These are phyloP conservation scores for Extremus antarcticus DNA, from an alignment of 495 filamentous ascomycete species.

Conservation along the genomic window DNA sequence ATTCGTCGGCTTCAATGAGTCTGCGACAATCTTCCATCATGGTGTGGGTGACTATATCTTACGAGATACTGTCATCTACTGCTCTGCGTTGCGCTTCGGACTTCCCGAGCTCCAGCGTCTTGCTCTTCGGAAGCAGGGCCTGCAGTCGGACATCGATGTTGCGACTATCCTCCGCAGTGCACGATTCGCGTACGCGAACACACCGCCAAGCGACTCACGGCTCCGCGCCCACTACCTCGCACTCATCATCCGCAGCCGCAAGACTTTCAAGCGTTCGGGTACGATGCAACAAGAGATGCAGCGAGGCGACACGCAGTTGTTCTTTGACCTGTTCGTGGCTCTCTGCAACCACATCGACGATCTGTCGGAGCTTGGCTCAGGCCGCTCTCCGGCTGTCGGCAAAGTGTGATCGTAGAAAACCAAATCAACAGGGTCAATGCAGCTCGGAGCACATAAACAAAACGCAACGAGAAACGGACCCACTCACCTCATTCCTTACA, in stretches of 20 bases:
- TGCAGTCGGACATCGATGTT: constrained; percentile 75
- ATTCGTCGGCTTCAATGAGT: constrained; percentile 14
- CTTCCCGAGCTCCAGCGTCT: constrained; percentile 75
- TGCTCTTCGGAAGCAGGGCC: constrained; percentile 78
- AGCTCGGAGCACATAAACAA: constrained; percentile 18
- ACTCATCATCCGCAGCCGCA: constrained; percentile 84
- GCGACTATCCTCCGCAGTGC: constrained; percentile 80
- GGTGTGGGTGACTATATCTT: constrained; percentile 57
- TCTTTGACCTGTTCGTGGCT: constrained; percentile 94
- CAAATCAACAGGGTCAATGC: constrained; percentile 10
- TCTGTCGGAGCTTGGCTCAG: constrained; percentile 50
- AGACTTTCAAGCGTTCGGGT: constrained; percentile 90
- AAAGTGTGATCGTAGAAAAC: constrained; percentile 1
- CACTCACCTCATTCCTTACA: constrained; percentile 12
- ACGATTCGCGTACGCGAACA: constrained; percentile 88
- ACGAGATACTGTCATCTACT: constrained; percentile 86
- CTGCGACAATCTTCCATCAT: constrained; percentile 57
- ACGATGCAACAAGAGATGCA: constrained; percentile 98
- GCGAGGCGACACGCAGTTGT: constrained; percentile 67
- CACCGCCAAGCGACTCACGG: constrained; percentile 75
- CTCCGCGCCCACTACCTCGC: constrained; percentile 91
- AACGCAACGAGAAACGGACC: constrained; percentile 3
- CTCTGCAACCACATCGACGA: constrained; percentile 97
- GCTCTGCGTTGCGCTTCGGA: constrained; percentile 72
- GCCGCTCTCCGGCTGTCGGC: constrained; percentile 22